phyloP scores from a whole-genome alignment of 441 rosid genomes.

The Bocquillonia castaneifolia region DNA sequence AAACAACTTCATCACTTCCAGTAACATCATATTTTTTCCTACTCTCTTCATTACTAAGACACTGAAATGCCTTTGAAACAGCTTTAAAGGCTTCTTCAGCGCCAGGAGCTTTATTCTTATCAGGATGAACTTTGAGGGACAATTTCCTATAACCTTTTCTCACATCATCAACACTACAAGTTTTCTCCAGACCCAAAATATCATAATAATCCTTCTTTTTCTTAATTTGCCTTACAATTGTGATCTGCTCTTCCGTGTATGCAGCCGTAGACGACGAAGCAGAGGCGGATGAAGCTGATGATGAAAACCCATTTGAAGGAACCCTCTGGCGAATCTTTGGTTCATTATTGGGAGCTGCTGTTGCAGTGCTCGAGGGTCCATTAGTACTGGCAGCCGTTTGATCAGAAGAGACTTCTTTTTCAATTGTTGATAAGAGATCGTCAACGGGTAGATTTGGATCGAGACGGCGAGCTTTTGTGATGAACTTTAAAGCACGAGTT shows the following conservation, averaged over 20 bases:
- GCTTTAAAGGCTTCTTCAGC: constrained; percentile 89
- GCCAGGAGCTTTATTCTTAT: constrained; percentile 89
- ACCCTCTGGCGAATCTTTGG: constrained; percentile 48
- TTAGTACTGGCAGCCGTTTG: constrained; percentile 20
- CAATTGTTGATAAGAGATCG: constrained; percentile 47
- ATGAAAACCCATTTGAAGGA: constrained; percentile 28
- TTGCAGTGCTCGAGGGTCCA: constrained; percentile 21
- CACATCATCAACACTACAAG: constrained; percentile 67
- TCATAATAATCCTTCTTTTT: constrained; percentile 83
- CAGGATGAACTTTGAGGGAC: constrained; percentile 87
- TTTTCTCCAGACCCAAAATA: constrained; percentile 58
- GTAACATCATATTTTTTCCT: constrained; percentile 63
- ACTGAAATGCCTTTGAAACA: constrained; percentile 88
- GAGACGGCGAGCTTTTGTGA: constrained; percentile 81
- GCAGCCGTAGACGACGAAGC: constrained; percentile 37
- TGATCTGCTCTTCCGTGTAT: constrained; percentile 67
- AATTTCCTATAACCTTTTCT: constrained; percentile 78
- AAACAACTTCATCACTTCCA: constrained; percentile 74
- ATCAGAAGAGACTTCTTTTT: constrained; percentile 23
- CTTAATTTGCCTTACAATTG: constrained; percentile 66
- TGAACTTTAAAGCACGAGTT: constrained; percentile 69
- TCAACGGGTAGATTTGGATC: constrained; percentile 65
- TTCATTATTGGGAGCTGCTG: constrained; percentile 23
- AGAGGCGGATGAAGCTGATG: constrained; percentile 39
- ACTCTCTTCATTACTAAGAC: constrained; percentile 63